A percentile compares a stretch with the other conserved stretches of the same genome.
Conservation (phyloP, 768 basidiomycete genomes). For the Chalciporus pseudorubinellus region DNA sequence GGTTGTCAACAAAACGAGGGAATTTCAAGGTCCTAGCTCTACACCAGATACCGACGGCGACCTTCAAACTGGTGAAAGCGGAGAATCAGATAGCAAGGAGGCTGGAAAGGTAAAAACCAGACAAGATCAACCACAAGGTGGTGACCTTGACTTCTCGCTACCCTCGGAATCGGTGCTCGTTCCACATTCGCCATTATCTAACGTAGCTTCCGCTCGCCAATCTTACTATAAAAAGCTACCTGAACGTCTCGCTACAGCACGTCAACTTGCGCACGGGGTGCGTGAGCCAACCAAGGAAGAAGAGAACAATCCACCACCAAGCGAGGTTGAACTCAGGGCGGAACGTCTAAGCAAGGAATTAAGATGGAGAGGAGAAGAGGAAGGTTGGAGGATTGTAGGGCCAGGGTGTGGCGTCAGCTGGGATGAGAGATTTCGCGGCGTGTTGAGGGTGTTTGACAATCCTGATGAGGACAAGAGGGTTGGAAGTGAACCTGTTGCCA, state of each 20-base stretch:
- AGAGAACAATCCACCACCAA: slow-evolving; percentile 69
- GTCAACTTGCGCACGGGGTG: slow-evolving; percentile 69
- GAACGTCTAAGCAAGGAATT: slow-evolving; percentile 89
- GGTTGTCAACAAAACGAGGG: slow-evolving; percentile 59
- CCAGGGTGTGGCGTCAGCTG: slow-evolving; percentile 64
- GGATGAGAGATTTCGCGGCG: slow-evolving; percentile 68
- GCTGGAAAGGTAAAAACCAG: slow-evolving; percentile 1
- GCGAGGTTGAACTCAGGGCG: slow-evolving; percentile 83
- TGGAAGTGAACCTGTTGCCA: not conserved
- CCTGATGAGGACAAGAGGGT: slow-evolving; percentile 12
- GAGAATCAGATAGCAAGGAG: slow-evolving; percentile 6
- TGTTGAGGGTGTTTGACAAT: slow-evolving; percentile 59
- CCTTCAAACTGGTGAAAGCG: slow-evolving; percentile 13
- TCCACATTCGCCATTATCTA: slow-evolving; percentile 54
- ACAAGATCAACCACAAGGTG: slow-evolving; percentile 20
- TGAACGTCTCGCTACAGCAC: slow-evolving; percentile 63
- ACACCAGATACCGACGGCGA: slow-evolving; percentile 16
- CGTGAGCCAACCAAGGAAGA: slow-evolving; percentile 90
- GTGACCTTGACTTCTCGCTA: slow-evolving; percentile 77
- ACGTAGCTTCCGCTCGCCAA: slow-evolving; percentile 66
- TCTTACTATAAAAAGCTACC: slow-evolving; percentile 76
- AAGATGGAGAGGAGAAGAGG: slow-evolving; percentile 76
- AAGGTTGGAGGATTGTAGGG: slow-evolving; percentile 76
- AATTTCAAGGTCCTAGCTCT: slow-evolving; percentile 44
- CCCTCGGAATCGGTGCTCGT: slow-evolving; percentile 68